Base-by-base conservation (phyloP, 2,329 filamentous ascomycete species). In the Diaporthe batatas region DNA sequence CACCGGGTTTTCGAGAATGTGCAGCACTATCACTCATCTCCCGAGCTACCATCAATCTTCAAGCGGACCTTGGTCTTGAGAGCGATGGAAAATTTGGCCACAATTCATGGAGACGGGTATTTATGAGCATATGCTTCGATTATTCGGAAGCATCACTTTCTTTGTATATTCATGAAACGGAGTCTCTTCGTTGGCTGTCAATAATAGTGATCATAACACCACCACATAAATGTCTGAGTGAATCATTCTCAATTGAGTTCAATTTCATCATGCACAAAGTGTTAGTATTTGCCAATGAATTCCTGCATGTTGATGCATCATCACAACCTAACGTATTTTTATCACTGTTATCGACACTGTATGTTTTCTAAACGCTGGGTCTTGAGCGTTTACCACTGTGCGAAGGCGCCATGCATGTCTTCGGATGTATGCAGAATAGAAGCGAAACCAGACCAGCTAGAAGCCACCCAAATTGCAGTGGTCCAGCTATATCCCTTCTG, bases 161-260 rank as follows among this genome's bases (percentile, higher is more conserved):
- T 21, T 47, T 62, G 58, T 62, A 44, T 18, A 47, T 32, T 21
- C 29, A 12, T 44, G 7, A 44, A 21, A 44, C 42, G 42, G 59
- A 34, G 42, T 49, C 59, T 65, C 59, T 36, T 29, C 25, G 59
- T 32, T 62, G 57, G n/a, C 16, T 49, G 59, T n/a, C 59, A 49
- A 65, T 21, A 65, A n/a, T n/a, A n/a, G 25, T 47, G 44, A 7
- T 47, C 23, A 2, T n/a, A 23, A 7, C 29, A 23, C n/a, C 4
- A 2, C 11, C 11, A 7, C 34, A 29, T 42, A 49, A 65, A 49
- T 49, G 5, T 3, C 8, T 65, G 49, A n/a, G 25, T 34, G 59
- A 49, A 49, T 65, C 42, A 11, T 65, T 49, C 25, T 34, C 12
- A n/a, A 3, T 3, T 23, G 16, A 25, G 32, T 49, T 34, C 42